A percentile compares a stretch with the other conserved stretches of the same genome.
phyloP scores from a whole-genome alignment of 805 yeast species.

The Teunomyces lycoperdinae region DNA sequence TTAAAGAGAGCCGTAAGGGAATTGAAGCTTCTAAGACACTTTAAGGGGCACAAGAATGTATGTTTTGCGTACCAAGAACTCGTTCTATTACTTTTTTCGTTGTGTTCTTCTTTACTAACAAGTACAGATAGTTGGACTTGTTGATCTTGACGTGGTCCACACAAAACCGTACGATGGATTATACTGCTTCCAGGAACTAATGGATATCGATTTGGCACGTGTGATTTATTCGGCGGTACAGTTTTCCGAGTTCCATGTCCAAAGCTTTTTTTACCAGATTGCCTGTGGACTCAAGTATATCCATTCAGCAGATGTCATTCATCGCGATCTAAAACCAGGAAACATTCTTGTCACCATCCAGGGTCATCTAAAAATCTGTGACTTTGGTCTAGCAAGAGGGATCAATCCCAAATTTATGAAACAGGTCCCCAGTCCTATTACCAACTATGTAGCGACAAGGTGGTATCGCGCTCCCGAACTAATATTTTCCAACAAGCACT shows the following conservation, averaged over 20 bases:
- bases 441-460: slow-evolving; percentile 88
- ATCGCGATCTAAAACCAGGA: slow-evolving; percentile 90
- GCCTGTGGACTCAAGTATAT: slow-evolving; percentile 84
- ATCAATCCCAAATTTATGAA: slow-evolving; percentile 36
- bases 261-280: slow-evolving; percentile 73
- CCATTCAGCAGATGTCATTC: slow-evolving; percentile 90
- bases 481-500: slow-evolving; percentile 55
- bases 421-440: slow-evolving; percentile 47
- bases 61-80: slow-evolving; percentile 4
- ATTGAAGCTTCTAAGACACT: slow-evolving; percentile 72
- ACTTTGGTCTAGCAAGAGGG: slow-evolving; percentile 90
- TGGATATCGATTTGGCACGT: slow-evolving; percentile 75
- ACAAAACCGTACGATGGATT: slow-evolving; percentile 76
- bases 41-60: slow-evolving; percentile 80
- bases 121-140: slow-evolving; percentile 56
- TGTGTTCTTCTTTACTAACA: slow-evolving; percentile 13
- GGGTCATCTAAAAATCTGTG: slow-evolving; percentile 83
- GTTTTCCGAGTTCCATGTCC: slow-evolving; percentile 81
- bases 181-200: slow-evolving; percentile 83
- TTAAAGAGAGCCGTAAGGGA: slow-evolving; percentile 82
- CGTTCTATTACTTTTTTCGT: neutral
- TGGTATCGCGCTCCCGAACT: slow-evolving; percentile 97
- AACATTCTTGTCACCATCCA: slow-evolving; percentile 73
- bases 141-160: slow-evolving; percentile 71
- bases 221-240: slow-evolving; percentile 78